Evolutionary conservation across 257 asterid genomes (phyloP), one percentile per base, ranked within the genome.

Genomic region (Nicotiana otophora): DNA sequence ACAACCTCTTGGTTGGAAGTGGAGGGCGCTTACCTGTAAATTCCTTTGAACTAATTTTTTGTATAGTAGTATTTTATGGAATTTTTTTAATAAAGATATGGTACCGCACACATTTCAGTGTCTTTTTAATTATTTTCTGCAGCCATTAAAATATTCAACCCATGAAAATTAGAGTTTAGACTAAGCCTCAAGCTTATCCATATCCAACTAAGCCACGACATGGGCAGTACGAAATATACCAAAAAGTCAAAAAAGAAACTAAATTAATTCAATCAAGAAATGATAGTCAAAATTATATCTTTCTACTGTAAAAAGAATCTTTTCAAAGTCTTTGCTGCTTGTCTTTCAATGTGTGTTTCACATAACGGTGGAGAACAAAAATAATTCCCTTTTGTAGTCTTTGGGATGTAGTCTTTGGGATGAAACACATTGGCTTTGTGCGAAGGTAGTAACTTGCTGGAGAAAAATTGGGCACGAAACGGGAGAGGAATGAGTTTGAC

Each of bases 171-270:
- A 14, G 58, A 53, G 12, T 11, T n/a, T 70, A n/a, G 23, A 6
- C 26, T 9, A 58, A 2, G 28, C 1, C 80, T 74, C 80, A 51
- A 74, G 3, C 63, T 74, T 26, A 74, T 74, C 80, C 80, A 74
- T 5, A 74, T 26, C 26, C 80, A 74, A 48, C 46, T 72, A 72
- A 46, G 36, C 78, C 61, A 46, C 64, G 10, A 58, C 64, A n/a
- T 23, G 2, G 67, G 15, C 33, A 23, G 17, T 23, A 61, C 15
- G 67, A 61, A 61, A 74, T 48, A 46, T 7, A 26, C 26, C 63
- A 51, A 51, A 74, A 74, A 51, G 80, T 74, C 63, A 74, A 74
- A 74, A 26, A 81, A 57, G 63, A 55, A 84, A 74, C 76, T 39
- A 19, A 14, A 74, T 15, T 61, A 55, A 72, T 78, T 67, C 15